Evolutionary conservation across 1,284 basidiomycete species (phyloP), one percentile per base, ranked within the genome.

Genomic region (Marasmius oreades): DNA sequence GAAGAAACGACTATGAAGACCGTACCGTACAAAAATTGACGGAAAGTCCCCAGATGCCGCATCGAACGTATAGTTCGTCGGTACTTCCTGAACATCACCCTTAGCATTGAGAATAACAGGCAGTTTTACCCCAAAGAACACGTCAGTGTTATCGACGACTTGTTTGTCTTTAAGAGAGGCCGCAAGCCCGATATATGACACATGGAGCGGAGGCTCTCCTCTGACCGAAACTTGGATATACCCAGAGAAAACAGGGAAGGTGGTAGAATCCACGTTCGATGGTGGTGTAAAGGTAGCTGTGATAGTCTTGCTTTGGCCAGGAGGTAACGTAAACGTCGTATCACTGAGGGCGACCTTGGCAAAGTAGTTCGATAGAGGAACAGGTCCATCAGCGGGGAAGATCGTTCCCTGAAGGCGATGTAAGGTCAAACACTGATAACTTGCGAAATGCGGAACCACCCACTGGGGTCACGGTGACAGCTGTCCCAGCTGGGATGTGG

Each of bases 401-500:
- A 74, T 73, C 3, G 73, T 72, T 57, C 65, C 68, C 73, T 75
- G 47, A 16, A 53, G 47, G 31, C 39, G 39, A 20, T 45, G 23
- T 24, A 43, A 50, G 51, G 45, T 51, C 26, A 20, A 44, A 50
- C 37, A 55, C 44, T 39, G 57, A 10, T 46, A 37, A 34, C 11
- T 14, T 11, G n/a, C 23, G 26, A 22, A 43, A 16, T 36, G 14
- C 18, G 18, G 26, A 36, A 20, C 34, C 1, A 62, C 61, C 12
- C 42, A 71, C 69, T 34, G 64, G 59, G 50, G 64, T 64, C 51
- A 82, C 69, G 0, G 81, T 79, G n/a, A 76, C 59, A 12, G 80
- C 78, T 6, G 81, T 83, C 14, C 80, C 81, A 26, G 81, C 81
- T 18, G 80, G 78, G 7, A 79, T 65, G 59, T 83, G 81, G 1